A percentile compares a stretch with the other conserved stretches of the same genome.
Evolutionary conservation across 2,329 filamentous ascomycete species (phyloP).

Genomic region (Fusarium sacchari): DNA sequence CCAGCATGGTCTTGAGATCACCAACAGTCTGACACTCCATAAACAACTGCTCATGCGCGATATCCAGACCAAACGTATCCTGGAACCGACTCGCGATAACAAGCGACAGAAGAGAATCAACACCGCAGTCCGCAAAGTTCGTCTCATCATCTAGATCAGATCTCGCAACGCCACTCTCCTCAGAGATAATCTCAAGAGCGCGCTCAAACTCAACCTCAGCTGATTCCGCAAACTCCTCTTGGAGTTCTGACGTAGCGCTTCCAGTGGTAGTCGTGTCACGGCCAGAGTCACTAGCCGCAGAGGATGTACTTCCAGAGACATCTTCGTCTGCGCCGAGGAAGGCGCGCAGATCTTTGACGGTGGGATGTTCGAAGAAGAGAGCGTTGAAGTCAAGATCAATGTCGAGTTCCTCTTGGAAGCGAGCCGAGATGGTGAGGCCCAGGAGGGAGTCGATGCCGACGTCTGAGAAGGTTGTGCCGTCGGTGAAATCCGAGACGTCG

Average conservation of each 20-base stretch:
- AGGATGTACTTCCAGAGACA: conserved; percentile 16
- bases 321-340: conserved; percentile 18
- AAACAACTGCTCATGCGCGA: conserved; percentile 24
- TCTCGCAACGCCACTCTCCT: conserved; percentile 64
- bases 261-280: neutral
- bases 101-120: conserved; percentile 70
- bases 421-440: conserved; percentile 65
- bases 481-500: conserved; percentile 57
- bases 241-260: neutral
- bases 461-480: conserved; percentile 66
- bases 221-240: conserved; percentile 3
- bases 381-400: conserved; percentile 63
- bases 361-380: conserved; percentile 62
- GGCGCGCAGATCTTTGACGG: conserved; percentile 62
- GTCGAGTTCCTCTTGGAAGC: conserved; percentile 67
- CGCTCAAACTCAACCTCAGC: conserved; percentile 25
- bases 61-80: conserved; percentile 47
- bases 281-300: conserved; percentile 22
- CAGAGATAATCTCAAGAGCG: conserved; percentile 46
- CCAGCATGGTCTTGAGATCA: conserved; percentile 14
- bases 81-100: conserved; percentile 66
- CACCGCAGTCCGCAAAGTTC: conserved; percentile 66
- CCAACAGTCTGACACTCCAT: conserved; percentile 24
- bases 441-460: conserved; percentile 72
- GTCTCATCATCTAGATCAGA: conserved; percentile 67